A percentile compares a stretch with the other conserved stretches of the same genome.
Evolutionary conservation across 139 green algal species (phyloP).

Genomic region (Closterium sp.): DNA sequence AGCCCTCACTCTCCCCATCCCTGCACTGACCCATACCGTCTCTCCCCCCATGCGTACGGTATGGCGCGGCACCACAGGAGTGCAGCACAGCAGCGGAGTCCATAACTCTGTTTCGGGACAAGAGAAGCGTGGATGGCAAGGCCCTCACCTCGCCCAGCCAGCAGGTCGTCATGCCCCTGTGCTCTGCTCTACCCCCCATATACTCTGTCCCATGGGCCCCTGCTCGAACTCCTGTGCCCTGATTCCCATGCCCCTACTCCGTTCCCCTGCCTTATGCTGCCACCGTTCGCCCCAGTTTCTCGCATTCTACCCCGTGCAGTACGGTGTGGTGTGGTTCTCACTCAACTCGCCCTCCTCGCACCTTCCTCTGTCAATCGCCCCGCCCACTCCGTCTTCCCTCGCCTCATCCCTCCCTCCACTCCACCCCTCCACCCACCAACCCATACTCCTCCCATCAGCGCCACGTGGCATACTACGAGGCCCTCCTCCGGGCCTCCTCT

Average conservation of each 20-base stretch:
- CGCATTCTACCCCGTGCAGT: no score
- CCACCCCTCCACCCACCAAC: not conserved
- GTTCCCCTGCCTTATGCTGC: no score
- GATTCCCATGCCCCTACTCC: no score
- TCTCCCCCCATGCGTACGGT: not conserved
- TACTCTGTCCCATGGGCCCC: no score
- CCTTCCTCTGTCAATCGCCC: no score
- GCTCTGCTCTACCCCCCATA: no score
- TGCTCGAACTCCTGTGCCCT: no score
- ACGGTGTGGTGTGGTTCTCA: no score
- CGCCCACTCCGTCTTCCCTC: no score
- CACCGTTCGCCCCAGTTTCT: no score
- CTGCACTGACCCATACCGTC: not conserved
- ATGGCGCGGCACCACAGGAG: not conserved
- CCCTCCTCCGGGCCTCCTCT: not conserved
- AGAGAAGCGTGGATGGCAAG: slow-evolving; percentile 31
- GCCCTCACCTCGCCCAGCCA: slow-evolving; percentile 41
- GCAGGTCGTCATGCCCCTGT: not conserved
- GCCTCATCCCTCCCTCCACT: not conserved
- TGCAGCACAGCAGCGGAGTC: slow-evolving; percentile 20
- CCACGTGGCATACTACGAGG: not conserved
- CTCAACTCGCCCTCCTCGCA: no score
- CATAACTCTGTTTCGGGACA: slow-evolving; percentile 37
- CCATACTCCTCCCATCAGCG: not conserved
- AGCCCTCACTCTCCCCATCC: not conserved